Conservation (phyloP, 352 stramenopile species). For the Pythium insidiosum region DNA sequence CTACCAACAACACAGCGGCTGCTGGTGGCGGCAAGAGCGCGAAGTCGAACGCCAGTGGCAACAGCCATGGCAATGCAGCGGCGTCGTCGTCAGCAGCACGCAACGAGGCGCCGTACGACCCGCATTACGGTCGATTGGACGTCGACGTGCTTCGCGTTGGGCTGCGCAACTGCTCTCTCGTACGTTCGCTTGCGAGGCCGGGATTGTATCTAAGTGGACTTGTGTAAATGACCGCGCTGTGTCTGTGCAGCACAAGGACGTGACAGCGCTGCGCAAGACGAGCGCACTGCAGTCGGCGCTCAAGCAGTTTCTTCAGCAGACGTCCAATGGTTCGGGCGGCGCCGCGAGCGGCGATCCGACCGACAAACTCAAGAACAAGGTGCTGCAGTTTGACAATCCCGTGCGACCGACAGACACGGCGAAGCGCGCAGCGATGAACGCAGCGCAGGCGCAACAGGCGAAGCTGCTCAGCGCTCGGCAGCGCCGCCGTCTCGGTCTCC, state of each 20-base stretch:
- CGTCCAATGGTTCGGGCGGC: too few relatives aligned
- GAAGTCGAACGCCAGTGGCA: not conserved
- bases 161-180: slow-evolving; percentile 66
- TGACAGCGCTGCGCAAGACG: slow-evolving; percentile 11
- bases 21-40: too few relatives aligned
- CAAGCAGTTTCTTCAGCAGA: slow-evolving; percentile 47
- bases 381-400: slow-evolving; percentile 71
- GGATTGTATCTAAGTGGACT: too few relatives aligned
- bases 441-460: slow-evolving; percentile 31
- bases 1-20: not conserved
- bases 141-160: slow-evolving; percentile 37
- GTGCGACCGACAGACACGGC: slow-evolving; percentile 29
- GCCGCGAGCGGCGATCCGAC: too few relatives aligned
- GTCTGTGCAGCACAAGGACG: slow-evolving; percentile 3
- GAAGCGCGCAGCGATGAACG: slow-evolving; percentile 19
- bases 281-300: slow-evolving; percentile 12
- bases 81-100: too few relatives aligned
- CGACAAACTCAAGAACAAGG: slow-evolving; percentile 71
- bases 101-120: slow-evolving; percentile 16
- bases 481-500: slow-evolving; percentile 41
- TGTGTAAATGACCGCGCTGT: too few relatives aligned
- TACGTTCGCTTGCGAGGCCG: slow-evolving; percentile 5
- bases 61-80: not conserved
- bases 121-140: slow-evolving; percentile 49
- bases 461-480: slow-evolving; percentile 59